Conservation (phyloP, 768 basidiomycete species). For the Glaciozyma antarctica region DNA sequence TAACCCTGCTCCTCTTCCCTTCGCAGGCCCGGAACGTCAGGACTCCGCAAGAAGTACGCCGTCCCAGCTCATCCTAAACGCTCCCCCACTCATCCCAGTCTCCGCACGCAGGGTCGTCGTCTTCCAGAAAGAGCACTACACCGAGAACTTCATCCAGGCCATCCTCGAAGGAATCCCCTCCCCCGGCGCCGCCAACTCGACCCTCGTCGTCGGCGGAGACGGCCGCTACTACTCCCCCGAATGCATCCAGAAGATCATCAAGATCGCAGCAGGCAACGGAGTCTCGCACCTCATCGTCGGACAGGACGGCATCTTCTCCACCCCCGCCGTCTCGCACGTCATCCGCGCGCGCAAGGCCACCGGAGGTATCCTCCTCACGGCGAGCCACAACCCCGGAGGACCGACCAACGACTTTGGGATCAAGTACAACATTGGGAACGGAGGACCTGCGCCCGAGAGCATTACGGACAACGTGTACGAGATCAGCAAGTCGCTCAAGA, state of each 20-base stretch:
- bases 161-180: conserved; percentile 83
- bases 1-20: background rate
- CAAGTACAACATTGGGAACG: conserved; percentile 97
- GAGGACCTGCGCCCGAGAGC: conserved; percentile 91
- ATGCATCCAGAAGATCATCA: conserved; percentile 72
- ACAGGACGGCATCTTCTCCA: conserved; percentile 82
- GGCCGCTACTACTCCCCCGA: conserved; percentile 85
- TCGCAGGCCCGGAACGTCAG: conserved; percentile 87
- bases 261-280: conserved; percentile 87
- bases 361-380: conserved; percentile 93
- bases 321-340: conserved; percentile 90
- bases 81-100: too few species aligned
- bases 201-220: conserved; percentile 88
- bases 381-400: conserved; percentile 95
- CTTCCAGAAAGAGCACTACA: conserved; percentile 98
- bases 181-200: conserved; percentile 49
- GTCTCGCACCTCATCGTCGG: conserved; percentile 87
- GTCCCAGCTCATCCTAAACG: background rate
- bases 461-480: conserved; percentile 94
- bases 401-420: conserved; percentile 97
- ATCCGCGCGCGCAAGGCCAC: conserved; percentile 93
- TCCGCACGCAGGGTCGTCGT: conserved; percentile 67
- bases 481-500: conserved; percentile 72
- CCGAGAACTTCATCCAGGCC: conserved; percentile 94
- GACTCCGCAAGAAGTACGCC: conserved; percentile 79